Evolutionary conservation across 2,329 filamentous ascomycete genomes (phyloP).

Genomic region (Gyromitra esculenta): DNA sequence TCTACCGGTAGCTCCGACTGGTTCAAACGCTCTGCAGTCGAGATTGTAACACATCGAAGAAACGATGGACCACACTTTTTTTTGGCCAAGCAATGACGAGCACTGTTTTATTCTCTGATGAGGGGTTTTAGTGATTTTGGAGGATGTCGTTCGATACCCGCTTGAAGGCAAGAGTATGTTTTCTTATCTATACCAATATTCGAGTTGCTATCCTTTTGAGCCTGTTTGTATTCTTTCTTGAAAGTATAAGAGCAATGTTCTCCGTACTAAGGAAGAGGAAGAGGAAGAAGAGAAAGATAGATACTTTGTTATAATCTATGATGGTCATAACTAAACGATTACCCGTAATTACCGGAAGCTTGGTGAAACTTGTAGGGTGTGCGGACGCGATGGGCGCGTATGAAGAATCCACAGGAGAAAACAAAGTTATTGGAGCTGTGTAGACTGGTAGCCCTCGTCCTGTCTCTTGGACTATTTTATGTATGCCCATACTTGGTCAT

Average conservation of each 20-base stretch:
- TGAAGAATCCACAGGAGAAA: not conserved
- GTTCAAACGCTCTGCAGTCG: constrained; percentile 15
- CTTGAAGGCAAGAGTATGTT: not conserved
- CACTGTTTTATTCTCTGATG: not conserved
- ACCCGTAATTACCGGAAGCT: not conserved
- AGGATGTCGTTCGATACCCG: not conserved
- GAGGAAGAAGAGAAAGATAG: too few relatives aligned
- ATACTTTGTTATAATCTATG: not conserved
- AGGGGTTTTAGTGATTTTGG: not conserved
- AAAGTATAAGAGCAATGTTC: not conserved
- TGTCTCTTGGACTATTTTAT: not conserved
- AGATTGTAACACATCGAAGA: not conserved
- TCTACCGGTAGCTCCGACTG: not conserved
- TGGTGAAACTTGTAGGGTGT: not conserved
- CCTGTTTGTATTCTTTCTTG: too few relatives aligned
- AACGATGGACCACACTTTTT: not conserved
- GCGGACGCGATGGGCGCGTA: not conserved
- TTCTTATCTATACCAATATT: not conserved
- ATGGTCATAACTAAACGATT: not conserved
- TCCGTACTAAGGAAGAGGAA: not conserved
- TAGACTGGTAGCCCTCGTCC: not conserved
- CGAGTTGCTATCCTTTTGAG: too few relatives aligned
- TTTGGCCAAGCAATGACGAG: not conserved
- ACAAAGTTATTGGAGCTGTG: not conserved
- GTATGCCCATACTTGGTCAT: not conserved